Evolutionary conservation across 2,329 filamentous ascomycete species (phyloP).

Genomic region (Hirsutella thompsonii): DNA sequence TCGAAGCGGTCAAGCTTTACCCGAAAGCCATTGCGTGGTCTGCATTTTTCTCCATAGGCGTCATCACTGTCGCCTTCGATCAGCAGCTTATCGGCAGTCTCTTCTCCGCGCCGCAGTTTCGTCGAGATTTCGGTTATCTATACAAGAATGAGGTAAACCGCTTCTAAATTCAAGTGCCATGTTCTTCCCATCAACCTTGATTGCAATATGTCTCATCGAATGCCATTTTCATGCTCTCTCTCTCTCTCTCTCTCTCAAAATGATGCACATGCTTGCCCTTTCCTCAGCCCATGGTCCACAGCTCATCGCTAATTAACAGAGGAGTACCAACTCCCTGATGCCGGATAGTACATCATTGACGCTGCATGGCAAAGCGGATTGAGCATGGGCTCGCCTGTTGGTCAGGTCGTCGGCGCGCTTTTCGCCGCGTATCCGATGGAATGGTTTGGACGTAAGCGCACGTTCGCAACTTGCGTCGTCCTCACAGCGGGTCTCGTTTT

Average conservation of each 20-base stretch:
- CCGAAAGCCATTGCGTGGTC: conserved; percentile 40
- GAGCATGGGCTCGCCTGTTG: conserved; percentile 41
- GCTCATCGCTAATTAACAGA: not conserved
- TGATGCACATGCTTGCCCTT: too few species aligned
- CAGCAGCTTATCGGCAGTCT: conserved; percentile 51
- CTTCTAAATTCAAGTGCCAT: too few species aligned
- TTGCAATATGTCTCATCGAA: too few species aligned
- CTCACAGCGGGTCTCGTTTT: conserved; percentile 16
- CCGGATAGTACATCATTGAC: conserved; percentile 18
- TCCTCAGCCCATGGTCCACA: too few species aligned
- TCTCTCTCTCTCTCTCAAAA: too few species aligned
- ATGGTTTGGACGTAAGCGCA: conserved; percentile 24
- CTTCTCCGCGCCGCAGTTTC: conserved; percentile 46
- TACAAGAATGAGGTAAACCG: conserved; percentile 21
- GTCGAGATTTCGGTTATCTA: conserved; percentile 39
- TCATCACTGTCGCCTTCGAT: conserved; percentile 52
- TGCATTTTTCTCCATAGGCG: conserved; percentile 43
- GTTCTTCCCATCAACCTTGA: too few species aligned
- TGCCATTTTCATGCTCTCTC: too few species aligned
- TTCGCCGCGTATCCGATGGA: conserved; percentile 31
- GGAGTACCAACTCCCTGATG: not conserved
- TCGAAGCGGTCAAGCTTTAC: conserved; percentile 27
- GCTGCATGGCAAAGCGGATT: conserved; percentile 34
- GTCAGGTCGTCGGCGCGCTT: conserved; percentile 42
- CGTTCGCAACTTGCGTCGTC: conserved; percentile 34